These are phyloP conservation scores for Globisporangium nunn DNA, from an alignment of 352 stramenopile species.

Conservation along the genomic window DNA sequence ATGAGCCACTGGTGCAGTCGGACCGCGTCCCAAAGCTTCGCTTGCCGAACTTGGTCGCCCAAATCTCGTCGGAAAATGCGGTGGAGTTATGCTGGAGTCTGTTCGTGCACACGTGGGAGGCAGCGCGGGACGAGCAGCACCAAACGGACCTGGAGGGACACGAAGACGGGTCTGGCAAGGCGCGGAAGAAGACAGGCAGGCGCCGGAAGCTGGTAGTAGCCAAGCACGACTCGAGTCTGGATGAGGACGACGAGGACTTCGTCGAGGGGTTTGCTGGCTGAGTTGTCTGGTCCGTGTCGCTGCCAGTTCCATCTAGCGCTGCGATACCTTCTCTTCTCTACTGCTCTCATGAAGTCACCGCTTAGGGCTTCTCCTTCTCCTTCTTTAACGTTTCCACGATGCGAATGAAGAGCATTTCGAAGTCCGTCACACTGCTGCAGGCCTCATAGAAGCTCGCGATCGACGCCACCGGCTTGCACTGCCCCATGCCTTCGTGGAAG, in stretches of 20 bases:
- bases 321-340: background rate
- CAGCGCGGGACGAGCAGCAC: slow-evolving; percentile 54
- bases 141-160: slow-evolving; percentile 60
- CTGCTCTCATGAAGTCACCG: background rate
- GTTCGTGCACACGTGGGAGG: slow-evolving; percentile 44
- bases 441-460: slow-evolving; percentile 30
- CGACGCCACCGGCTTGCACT: slow-evolving; percentile 36
- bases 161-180: slow-evolving; percentile 12
- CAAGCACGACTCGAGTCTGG: slow-evolving; percentile 16
- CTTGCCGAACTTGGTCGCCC: slow-evolving; percentile 8
- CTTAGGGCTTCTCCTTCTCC: slow-evolving; percentile 10
- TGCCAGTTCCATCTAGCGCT: background rate
- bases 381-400: slow-evolving; percentile 37
- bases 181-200: slow-evolving; percentile 18
- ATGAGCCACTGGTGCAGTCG: slow-evolving; percentile 18
- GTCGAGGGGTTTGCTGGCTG: slow-evolving; percentile 12
- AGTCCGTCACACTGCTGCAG: slow-evolving; percentile 26
- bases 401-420: slow-evolving; percentile 65
- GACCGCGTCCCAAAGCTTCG: slow-evolving; percentile 16
- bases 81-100: slow-evolving; percentile 52
- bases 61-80: slow-evolving; percentile 25
- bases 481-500: slow-evolving; percentile 38
- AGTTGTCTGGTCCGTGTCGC: background rate
- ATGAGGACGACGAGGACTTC: slow-evolving; percentile 14
- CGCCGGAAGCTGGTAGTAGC: slow-evolving; percentile 24